Evolutionary conservation across 352 stramenopile genomes (phyloP).

Genomic region (Phytophthora podocarpi): DNA sequence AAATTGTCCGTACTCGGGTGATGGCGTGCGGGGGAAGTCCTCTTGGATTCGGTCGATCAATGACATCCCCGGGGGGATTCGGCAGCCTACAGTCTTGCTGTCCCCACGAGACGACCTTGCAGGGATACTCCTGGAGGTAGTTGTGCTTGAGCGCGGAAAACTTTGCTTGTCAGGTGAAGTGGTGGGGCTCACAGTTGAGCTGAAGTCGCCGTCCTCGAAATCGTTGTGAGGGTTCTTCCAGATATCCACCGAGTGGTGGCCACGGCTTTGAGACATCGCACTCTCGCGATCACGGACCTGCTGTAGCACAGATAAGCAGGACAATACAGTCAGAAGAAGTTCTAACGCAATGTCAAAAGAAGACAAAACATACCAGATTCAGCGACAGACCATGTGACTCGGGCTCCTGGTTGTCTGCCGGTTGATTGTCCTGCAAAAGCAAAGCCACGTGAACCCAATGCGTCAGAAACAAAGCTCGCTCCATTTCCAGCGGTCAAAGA

Average conservation of each 20-base stretch:
- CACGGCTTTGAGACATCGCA: constrained; percentile 9
- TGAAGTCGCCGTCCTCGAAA: constrained; percentile 29
- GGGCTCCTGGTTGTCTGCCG: constrained; percentile 32
- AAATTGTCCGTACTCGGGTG: constrained; percentile 57
- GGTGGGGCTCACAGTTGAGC: constrained; percentile 26
- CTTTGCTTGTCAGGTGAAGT: constrained; percentile 41
- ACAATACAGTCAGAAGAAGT: constrained; percentile 6
- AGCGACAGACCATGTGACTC: constrained; percentile 22
- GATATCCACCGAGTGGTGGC: constrained; percentile 27
- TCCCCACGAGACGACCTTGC: constrained; percentile 16
- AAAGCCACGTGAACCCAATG: constrained; percentile 9
- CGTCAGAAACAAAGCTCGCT: constrained; percentile 9
- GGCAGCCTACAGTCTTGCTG: constrained; percentile 21
- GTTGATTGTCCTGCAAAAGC: constrained; percentile 24
- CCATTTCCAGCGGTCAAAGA: neutral
- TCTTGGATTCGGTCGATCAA: constrained; percentile 83
- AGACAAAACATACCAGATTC: constrained; percentile 33
- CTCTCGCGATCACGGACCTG: constrained; percentile 19
- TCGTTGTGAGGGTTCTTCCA: constrained; percentile 42
- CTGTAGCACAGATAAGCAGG: neutral
- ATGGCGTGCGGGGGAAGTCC: constrained; percentile 77
- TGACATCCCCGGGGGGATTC: constrained; percentile 48
- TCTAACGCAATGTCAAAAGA: neutral
- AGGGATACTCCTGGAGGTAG: constrained; percentile 9
- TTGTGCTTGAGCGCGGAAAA: constrained; percentile 23